phyloP scores from a whole-genome alignment of 129 eudicot genomes.

The Ambrosia trifida region DNA sequence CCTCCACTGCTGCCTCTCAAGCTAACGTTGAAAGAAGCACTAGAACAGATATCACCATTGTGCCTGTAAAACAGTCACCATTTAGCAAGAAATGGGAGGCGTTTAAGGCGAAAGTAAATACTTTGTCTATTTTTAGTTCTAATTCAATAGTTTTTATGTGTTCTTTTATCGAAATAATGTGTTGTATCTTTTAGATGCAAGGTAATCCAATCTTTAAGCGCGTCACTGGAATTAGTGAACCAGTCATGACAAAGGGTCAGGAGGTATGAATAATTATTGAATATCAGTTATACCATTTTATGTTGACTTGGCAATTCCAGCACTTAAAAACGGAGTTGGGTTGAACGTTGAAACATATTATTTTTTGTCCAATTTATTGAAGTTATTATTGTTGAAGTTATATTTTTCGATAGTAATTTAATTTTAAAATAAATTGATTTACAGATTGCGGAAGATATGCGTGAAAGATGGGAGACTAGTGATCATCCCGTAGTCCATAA shows the following conservation, averaged over 20 bases:
- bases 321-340: no score
- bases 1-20: constrained; percentile 47
- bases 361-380: no score
- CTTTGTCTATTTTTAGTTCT: background rate
- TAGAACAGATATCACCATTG: constrained; percentile 68
- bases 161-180: constrained; percentile 15
- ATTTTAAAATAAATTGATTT: no score
- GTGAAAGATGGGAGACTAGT: constrained; percentile 92
- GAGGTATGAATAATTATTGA: constrained; percentile 55
- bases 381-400: no score
- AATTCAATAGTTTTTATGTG: background rate
- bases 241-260: constrained; percentile 80
- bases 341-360: background rate
- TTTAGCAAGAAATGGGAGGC: constrained; percentile 88
- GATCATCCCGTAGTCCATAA: constrained; percentile 94
- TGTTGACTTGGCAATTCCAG: background rate
- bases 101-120: constrained; percentile 71
- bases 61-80: constrained; percentile 72
- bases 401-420: no score
- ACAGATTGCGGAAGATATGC: constrained; percentile 90
- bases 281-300: background rate
- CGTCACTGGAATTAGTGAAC: constrained; percentile 71
- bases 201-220: constrained; percentile 85
- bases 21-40: constrained; percentile 71
- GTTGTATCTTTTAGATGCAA: constrained; percentile 54